A percentile compares a stretch with the other conserved stretches of the same genome.
These are phyloP conservation scores for Candida sakaeoensis DNA, from an alignment of 805 yeast species.

Conservation along the genomic window DNA sequence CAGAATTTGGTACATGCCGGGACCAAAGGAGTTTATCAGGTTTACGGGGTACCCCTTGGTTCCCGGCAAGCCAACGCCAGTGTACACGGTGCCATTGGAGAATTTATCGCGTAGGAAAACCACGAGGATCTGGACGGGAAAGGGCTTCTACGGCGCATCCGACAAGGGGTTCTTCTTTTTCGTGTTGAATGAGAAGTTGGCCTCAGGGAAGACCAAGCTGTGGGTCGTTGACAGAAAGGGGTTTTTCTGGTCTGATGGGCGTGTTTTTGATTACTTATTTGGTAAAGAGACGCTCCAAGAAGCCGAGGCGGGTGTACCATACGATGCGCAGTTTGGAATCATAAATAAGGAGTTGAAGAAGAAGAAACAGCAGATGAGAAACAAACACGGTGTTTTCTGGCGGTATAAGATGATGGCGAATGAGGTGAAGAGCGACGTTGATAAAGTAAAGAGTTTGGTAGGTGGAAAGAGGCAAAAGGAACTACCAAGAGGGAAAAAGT, in stretches of 20 bases:
- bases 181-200: slow-evolving; percentile 56
- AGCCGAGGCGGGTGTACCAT: slow-evolving; percentile 67
- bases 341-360: slow-evolving; percentile 44
- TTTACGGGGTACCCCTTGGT: slow-evolving; percentile 73
- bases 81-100: slow-evolving; percentile 60
- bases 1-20: slow-evolving; percentile 75
- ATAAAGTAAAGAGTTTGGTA: slow-evolving; percentile 16
- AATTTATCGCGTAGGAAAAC: slow-evolving; percentile 52
- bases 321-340: slow-evolving; percentile 55
- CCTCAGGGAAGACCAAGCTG: slow-evolving; percentile 38
- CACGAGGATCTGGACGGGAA: slow-evolving; percentile 79
- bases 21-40: slow-evolving; percentile 50
- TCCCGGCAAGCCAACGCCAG: slow-evolving; percentile 76
- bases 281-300: slow-evolving; percentile 75
- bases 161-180: slow-evolving; percentile 73
- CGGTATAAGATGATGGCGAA: slow-evolving; percentile 42
- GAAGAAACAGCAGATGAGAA: slow-evolving; percentile 47
- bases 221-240: slow-evolving; percentile 84
- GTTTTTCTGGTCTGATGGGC: slow-evolving; percentile 90
- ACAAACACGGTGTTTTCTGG: slow-evolving; percentile 60
- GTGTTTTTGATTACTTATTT: slow-evolving; percentile 76
- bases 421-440: slow-evolving; percentile 29
- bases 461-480: slow-evolving; percentile 1
- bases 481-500: slow-evolving; percentile 4
- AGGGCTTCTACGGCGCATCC: slow-evolving; percentile 81